Conservation (phyloP, 1,284 basidiomycete species). For the Pisolithus thermaeus region DNA sequence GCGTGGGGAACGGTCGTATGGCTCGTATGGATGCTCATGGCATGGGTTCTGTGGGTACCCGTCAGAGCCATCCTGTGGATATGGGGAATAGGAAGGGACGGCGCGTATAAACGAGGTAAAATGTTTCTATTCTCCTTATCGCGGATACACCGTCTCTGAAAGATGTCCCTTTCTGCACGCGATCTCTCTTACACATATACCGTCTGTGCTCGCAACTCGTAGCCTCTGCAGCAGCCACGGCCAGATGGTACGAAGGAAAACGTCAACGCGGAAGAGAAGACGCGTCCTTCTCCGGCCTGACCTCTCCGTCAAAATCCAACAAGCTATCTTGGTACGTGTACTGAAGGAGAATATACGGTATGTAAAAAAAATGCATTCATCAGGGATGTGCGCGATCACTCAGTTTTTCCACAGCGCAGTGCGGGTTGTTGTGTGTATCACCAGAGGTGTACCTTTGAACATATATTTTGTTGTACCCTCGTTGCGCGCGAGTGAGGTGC, state of each 20-base stretch:
- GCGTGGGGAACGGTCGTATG: constrained; percentile 7
- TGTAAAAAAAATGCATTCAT: no score
- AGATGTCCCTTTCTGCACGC: not conserved
- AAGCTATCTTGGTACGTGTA: not conserved
- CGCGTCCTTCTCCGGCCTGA: no score
- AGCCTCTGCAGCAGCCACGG: constrained; percentile 13
- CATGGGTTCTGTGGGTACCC: constrained; percentile 9
- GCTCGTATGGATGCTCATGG: not conserved
- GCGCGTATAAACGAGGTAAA: constrained; percentile 6
- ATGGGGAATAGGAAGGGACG: constrained; percentile 14
- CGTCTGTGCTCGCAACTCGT: not conserved
- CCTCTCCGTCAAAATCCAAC: not conserved
- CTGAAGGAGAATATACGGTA: not conserved
- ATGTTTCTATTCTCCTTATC: not conserved
- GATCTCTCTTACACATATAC: not conserved
- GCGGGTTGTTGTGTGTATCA: no score
- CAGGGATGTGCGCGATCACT: no score
- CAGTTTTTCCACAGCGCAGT: no score
- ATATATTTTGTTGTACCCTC: constrained; percentile 12
- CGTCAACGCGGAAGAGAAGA: not conserved
- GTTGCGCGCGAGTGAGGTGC: no score
- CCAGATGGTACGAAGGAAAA: constrained; percentile 10
- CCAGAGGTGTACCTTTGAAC: no score
- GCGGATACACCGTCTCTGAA: not conserved
- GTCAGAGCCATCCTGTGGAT: constrained; percentile 11